A percentile compares a stretch with the other conserved stretches of the same genome.
Evolutionary conservation across 129 eudicot genomes (phyloP).

Genomic region (Saussurea involucrata): DNA sequence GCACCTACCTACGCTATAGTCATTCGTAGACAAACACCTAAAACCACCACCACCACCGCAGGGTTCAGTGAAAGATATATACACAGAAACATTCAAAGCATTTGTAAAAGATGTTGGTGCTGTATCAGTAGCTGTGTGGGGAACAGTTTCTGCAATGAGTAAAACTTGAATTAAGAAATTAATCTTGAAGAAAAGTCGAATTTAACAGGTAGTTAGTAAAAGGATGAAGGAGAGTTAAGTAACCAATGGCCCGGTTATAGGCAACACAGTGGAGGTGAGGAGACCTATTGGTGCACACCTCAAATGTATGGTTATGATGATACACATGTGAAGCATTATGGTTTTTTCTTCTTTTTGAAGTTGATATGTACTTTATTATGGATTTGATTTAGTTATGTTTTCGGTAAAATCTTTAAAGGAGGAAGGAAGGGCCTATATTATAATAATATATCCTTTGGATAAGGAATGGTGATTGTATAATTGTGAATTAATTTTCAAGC

Average conservation of each 20-base stretch:
- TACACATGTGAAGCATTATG: too few relatives aligned
- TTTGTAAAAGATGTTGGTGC: slow-evolving; percentile 62
- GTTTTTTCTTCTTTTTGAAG: too few relatives aligned
- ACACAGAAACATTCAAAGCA: slow-evolving; percentile 50
- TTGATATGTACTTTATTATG: too few relatives aligned
- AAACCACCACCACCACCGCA: slow-evolving; percentile 70
- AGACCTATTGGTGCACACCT: slow-evolving; percentile 59
- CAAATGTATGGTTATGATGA: slow-evolving; percentile 68
- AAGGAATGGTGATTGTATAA: too few relatives aligned
- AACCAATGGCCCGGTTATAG: slow-evolving; percentile 89
- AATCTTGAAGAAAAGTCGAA: not conserved
- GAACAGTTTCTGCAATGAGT: slow-evolving; percentile 68
- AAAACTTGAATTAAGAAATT: not conserved
- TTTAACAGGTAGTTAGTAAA: not conserved
- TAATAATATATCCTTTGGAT: too few relatives aligned
- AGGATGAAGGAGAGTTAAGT: slow-evolving; percentile 26
- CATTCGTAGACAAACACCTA: slow-evolving; percentile 56
- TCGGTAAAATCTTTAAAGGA: too few relatives aligned
- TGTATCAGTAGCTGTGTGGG: slow-evolving; percentile 73
- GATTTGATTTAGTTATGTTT: too few relatives aligned
- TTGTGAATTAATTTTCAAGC: too few relatives aligned
- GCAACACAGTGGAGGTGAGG: slow-evolving; percentile 56
- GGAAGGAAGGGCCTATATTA: too few relatives aligned
- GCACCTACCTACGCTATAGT: slow-evolving; percentile 89
- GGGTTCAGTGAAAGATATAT: slow-evolving; percentile 73